A percentile compares a stretch with the other conserved stretches of the same genome.
Conservation (phyloP, 441 rosid species). For the Melastoma candidum region DNA sequence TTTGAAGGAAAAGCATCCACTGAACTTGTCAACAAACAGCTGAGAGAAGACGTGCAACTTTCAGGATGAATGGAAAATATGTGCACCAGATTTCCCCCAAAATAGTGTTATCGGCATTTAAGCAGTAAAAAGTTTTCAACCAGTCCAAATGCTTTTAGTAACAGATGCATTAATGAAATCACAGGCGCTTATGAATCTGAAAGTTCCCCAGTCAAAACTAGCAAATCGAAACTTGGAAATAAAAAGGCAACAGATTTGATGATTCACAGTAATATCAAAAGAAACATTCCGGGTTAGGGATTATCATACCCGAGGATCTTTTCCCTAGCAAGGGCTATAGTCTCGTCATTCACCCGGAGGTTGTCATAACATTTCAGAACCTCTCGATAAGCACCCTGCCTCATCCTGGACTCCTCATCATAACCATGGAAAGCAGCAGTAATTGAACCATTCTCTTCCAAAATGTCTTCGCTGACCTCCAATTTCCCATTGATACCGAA, state of each 20-base stretch:
- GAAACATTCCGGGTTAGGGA: background rate
- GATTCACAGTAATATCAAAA: background rate
- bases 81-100: no score
- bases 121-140: no score
- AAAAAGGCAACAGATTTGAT: background rate
- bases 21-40: no score
- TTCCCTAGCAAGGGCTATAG: constrained; percentile 30
- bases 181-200: no score
- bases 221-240: background rate
- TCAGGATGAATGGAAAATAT: no score
- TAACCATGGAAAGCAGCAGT: constrained; percentile 5
- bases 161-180: no score
- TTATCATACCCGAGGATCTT: constrained; percentile 43
- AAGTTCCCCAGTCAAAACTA: background rate
- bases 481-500: background rate
- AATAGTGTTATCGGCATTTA: no score
- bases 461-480: background rate
- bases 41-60: no score
- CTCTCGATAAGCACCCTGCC: constrained; percentile 24
- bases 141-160: no score
- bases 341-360: constrained; percentile 18
- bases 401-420: background rate
- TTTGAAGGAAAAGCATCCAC: no score
- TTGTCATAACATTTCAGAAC: constrained; percentile 40
- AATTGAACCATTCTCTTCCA: constrained; percentile 1